Evolutionary conservation across 257 asterid species (phyloP), one percentile per base, ranked within the genome.

Genomic region (Penstemon newberryi): DNA sequence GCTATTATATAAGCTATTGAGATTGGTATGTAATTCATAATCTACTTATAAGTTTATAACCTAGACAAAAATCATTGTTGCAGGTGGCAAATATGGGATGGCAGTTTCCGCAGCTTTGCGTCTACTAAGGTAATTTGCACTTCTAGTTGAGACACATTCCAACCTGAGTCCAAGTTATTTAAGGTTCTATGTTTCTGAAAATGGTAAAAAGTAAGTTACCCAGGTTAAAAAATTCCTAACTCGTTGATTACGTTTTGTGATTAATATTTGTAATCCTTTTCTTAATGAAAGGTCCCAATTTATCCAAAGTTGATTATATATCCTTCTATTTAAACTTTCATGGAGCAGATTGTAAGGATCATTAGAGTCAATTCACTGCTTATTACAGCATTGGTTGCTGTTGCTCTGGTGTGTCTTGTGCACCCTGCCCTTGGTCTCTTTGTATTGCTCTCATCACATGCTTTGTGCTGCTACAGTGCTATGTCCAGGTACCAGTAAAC

Each of bases 401-500:
- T 83, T 66, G 80, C 75, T 56, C 70, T 91, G 82, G 85, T 82
- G 73, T 94, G 90, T 83, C 74, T 86, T 59, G 82, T 86, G 74
- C 99, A 94, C 84, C 96, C 99, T 55, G 96, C 96, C 39, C 73
- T 94, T 70, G 99, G 97, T 66, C 96, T 94, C 70, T 78, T 82
- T 74, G 83, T 83, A 66, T 73, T 91, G 84, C 79, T 94, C 75
- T 68, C 83, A 64, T 87, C 89, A 66, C 97, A 91, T 75, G 82
- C 85, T 72, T 67, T 84, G 44, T 78, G 87, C 73, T 94, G 97
- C 80, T 93, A 89, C 82, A 80, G 78, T 54, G 77, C 96, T 51
- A 78, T 94, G 50, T 84, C 89, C 80, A 91, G 97, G 99, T 90
- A 80, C 60, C 42, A 37, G 41, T 69, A 41, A 42, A 42, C 42